Evolutionary conservation across 2,329 filamentous ascomycete species (phyloP).

Genomic region (Sarocladium brachiariae): DNA sequence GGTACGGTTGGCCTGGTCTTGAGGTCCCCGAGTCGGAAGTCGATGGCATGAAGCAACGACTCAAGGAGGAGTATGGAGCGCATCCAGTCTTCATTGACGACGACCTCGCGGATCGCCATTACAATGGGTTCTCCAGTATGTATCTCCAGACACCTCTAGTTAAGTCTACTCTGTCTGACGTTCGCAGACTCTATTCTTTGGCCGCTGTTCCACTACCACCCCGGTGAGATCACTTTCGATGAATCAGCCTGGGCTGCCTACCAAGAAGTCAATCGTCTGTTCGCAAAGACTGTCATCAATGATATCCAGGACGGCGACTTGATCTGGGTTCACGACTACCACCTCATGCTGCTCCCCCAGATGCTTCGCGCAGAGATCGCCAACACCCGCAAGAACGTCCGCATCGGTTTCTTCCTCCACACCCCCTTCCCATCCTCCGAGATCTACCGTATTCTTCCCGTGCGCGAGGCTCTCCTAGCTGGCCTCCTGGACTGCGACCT

Average conservation of each 20-base stretch:
- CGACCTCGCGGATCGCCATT: slow-evolving; percentile 88
- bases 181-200: slow-evolving; percentile 87
- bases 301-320: slow-evolving; percentile 90
- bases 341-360: slow-evolving; percentile 91
- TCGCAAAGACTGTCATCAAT: slow-evolving; percentile 78
- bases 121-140: slow-evolving; percentile 96
- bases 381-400: slow-evolving; percentile 76
- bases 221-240: slow-evolving; percentile 96
- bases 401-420: slow-evolving; percentile 97
- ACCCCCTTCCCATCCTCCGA: slow-evolving; percentile 96
- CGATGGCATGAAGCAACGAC: slow-evolving; percentile 62
- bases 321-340: slow-evolving; percentile 98
- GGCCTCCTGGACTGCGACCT: slow-evolving; percentile 90
- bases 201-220: slow-evolving; percentile 98
- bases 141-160: slow-evolving; percentile 1
- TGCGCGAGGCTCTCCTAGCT: slow-evolving; percentile 79
- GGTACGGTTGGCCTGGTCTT: slow-evolving; percentile 96
- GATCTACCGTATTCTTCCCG: slow-evolving; percentile 92
- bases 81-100: slow-evolving; percentile 91
- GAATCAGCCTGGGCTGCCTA: slow-evolving; percentile 92
- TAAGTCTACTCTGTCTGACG: neutral
- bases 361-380: slow-evolving; percentile 92
- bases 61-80: slow-evolving; percentile 83
- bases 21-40: slow-evolving; percentile 85
- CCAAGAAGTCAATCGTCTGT: slow-evolving; percentile 84